Evolutionary conservation across 176 grass and related monocot genomes (phyloP).

Genomic region (Musa itinerans): DNA sequence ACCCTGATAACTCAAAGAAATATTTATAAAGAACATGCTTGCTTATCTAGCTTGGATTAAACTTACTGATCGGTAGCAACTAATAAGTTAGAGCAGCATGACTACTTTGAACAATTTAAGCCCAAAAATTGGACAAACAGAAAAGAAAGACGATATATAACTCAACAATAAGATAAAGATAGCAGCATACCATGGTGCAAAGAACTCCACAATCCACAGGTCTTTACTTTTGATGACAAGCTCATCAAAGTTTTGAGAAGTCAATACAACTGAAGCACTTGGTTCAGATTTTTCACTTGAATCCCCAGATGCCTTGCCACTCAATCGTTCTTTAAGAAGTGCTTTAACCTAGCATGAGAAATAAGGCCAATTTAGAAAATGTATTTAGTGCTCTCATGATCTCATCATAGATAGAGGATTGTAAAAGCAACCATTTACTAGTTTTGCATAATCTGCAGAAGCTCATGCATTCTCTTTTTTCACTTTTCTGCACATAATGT

Average conservation of each 20-base stretch:
- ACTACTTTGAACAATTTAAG: not conserved
- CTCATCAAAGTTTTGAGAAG: constrained; percentile 81
- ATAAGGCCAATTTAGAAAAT: not conserved
- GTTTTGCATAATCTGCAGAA: not conserved
- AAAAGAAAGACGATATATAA: not conserved
- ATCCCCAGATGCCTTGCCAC: constrained; percentile 55
- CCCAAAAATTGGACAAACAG: not conserved
- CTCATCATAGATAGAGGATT: not conserved
- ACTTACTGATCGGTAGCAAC: too few relatives aligned
- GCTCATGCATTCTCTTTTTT: not conserved
- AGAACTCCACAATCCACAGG: constrained; percentile 96
- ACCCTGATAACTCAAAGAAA: too few relatives aligned
- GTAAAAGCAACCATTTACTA: not conserved
- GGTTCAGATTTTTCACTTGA: constrained; percentile 78
- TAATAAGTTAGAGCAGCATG: too few relatives aligned
- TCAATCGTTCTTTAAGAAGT: constrained; percentile 77
- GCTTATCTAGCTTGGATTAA: too few relatives aligned
- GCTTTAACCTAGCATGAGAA: constrained; percentile 53
- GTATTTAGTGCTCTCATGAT: not conserved
- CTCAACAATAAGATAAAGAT: not conserved
- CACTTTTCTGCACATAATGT: not conserved
- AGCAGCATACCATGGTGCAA: constrained; percentile 87
- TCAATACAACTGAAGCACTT: constrained; percentile 67
- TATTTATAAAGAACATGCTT: too few relatives aligned
- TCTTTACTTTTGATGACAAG: constrained; percentile 88